Evolutionary conservation across 306 rosid genomes (phyloP).

Genomic region (Glycine tomentella): DNA sequence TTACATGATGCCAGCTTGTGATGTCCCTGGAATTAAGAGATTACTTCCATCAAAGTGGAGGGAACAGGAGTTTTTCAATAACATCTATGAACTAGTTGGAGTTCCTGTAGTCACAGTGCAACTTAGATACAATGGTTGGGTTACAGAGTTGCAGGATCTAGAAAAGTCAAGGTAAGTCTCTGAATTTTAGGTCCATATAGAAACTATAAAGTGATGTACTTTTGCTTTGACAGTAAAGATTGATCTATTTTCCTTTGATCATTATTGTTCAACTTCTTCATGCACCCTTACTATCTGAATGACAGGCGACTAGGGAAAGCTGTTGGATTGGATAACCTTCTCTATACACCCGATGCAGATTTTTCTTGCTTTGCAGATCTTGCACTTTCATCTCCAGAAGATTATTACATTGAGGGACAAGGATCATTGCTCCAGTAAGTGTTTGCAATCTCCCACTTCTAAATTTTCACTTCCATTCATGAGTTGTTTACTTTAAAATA

Average conservation of each 20-base stretch:
- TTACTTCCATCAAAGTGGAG: slow-evolving; percentile 85
- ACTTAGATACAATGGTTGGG: slow-evolving; percentile 98
- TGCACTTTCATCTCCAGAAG: no score
- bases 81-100: slow-evolving; percentile 84
- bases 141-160: slow-evolving; percentile 91
- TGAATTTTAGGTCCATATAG: neutral
- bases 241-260: no score
- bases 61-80: slow-evolving; percentile 76
- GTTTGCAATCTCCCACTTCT: no score
- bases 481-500: no score
- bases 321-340: slow-evolving; percentile 75
- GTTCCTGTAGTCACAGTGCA: slow-evolving; percentile 99
- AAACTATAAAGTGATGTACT: no score
- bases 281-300: no score
- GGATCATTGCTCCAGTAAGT: no score
- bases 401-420: no score
- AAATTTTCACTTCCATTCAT: no score
- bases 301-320: no score
- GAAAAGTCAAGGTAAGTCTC: slow-evolving; percentile 85
- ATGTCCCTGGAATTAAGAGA: slow-evolving; percentile 97
- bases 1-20: slow-evolving; percentile 81
- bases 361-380: slow-evolving; percentile 86
- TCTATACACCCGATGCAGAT: slow-evolving; percentile 98
- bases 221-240: neutral
- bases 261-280: no score